Percentiles rank a stretch among this genome's conserved stretches.
Conservation (phyloP, 352 stramenopile species). For the Pythium sp. region DNA sequence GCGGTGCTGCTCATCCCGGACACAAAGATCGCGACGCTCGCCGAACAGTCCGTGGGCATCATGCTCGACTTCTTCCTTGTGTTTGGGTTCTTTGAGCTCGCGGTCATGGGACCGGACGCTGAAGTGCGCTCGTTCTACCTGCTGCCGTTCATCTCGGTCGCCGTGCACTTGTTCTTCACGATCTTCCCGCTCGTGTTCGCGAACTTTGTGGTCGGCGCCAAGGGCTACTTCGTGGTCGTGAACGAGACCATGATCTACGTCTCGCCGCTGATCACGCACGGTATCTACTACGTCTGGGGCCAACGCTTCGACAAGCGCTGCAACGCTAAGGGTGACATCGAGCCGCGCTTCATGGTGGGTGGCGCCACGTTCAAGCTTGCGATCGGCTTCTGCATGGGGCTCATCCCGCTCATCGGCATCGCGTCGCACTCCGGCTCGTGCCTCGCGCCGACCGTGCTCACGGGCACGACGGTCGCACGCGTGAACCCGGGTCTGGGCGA, state of each 20-base stretch:
- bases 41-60: constrained; percentile 17
- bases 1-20: constrained; percentile 11
- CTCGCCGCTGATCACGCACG: constrained; percentile 16
- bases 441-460: constrained; percentile 13
- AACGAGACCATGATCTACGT: constrained; percentile 20
- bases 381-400: constrained; percentile 8
- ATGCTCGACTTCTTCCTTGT: constrained; percentile 21
- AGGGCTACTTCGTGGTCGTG: constrained; percentile 12
- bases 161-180: constrained; percentile 15
- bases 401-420: constrained; percentile 17
- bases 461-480: constrained; percentile 14
- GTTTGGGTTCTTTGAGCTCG: constrained; percentile 14
- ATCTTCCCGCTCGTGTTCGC: constrained; percentile 19
- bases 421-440: constrained; percentile 9
- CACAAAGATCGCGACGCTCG: constrained; percentile 12
- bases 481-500: constrained; percentile 14
- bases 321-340: constrained; percentile 12
- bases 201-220: constrained; percentile 16
- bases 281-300: constrained; percentile 18
- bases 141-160: constrained; percentile 11
- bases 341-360: constrained; percentile 10
- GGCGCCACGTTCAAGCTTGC: constrained; percentile 2
- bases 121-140: constrained; percentile 17
- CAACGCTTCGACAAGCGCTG: constrained; percentile 13
- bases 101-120: constrained; percentile 5